Conservation (phyloP, 148 eudicot genomes). For the Silene latifolia region DNA sequence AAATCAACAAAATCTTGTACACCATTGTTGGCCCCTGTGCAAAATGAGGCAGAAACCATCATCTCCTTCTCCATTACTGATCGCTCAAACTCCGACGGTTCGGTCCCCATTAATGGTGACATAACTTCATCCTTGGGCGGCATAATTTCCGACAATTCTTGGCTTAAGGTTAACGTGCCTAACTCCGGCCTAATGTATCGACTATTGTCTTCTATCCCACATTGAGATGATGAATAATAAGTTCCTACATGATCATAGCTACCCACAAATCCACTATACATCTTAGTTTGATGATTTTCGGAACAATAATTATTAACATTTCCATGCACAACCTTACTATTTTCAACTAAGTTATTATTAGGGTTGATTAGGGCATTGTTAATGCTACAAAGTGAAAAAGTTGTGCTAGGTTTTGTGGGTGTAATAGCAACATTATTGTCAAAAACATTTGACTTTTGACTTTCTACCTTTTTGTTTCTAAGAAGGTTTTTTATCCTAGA, state of each 20-base stretch:
- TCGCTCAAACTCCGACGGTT: conserved; percentile 42
- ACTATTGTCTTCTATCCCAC: conserved; percentile 27
- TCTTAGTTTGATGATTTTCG: too few relatives aligned
- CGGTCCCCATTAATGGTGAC: conserved; percentile 16
- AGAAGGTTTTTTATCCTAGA: conserved; percentile 59
- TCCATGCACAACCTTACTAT: conserved; percentile 15
- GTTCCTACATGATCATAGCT: conserved; percentile 24
- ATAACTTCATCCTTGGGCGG: conserved; percentile 31
- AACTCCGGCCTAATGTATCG: conserved; percentile 5
- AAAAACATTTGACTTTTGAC: conserved; percentile 21
- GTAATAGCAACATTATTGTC: too few relatives aligned
- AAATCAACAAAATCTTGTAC: conserved; percentile 52
- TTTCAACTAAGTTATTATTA: too few relatives aligned
- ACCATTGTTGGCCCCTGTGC: conserved; percentile 41
- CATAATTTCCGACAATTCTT: conserved; percentile 28
- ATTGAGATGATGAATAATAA: conserved; percentile 20
- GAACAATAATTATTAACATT: conserved; percentile 19
- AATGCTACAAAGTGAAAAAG: not conserved
- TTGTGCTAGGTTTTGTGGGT: conserved; percentile 13
- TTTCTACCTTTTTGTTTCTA: conserved; percentile 39
- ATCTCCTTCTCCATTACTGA: conserved; percentile 55
- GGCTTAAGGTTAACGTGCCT: conserved; percentile 11
- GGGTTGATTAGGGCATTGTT: conserved; percentile 16
- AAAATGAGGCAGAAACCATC: conserved; percentile 42
- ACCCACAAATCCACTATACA: conserved; percentile 31